Evolutionary conservation across 495 filamentous ascomycete species (phyloP), one percentile per base, ranked within the genome.

Genomic region (Trypethelium eluteriae): DNA sequence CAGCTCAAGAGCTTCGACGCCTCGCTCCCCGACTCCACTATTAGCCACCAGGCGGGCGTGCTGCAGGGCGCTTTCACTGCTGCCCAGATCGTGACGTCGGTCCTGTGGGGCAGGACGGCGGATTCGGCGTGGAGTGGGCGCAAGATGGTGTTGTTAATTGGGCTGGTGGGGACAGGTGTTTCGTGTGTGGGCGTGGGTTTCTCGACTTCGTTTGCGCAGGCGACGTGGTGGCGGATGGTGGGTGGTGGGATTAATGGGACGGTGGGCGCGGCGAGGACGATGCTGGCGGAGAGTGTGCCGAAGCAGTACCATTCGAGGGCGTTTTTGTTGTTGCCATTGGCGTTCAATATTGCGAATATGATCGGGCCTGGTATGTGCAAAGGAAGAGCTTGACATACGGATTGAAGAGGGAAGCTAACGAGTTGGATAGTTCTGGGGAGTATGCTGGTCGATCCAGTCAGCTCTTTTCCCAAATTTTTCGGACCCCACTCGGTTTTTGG

Each of bases 1-100:
- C 75, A 80, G 68, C 70, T 81, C 14, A 71, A 72, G 56, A 64
- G 68, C 3, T 73, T 79, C 46, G 78, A 80, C 38, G 72, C 71
- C 5, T 56, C 66, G n/a, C 66, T 74, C 12, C 65, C 72, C 0
- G 72, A 76, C 53, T 62, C 62, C 39, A 66, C 61, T 9, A 74
- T 76, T 25, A 69, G 72, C 18, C 72, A 72, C 63, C 74, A 76
- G 62, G 71, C 72, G 1, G 74, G 74, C 14, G 65, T 74, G 47
- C 67, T 76, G 36, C 71, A 72, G 59, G 74, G 72, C n/a, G 49
- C 70, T 7, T 76, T 76, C 67, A 76, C 74, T 1, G 71, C 69
- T 10, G 70, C 74, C 2, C 74, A 76, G 64, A 74, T 74, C 53
- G 41, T 74, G 49, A 73, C 74, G 63, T 70, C 71, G 34, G 68